Evolutionary conservation across 345 rosid species (phyloP).

Genomic region (Turnera subulata): DNA sequence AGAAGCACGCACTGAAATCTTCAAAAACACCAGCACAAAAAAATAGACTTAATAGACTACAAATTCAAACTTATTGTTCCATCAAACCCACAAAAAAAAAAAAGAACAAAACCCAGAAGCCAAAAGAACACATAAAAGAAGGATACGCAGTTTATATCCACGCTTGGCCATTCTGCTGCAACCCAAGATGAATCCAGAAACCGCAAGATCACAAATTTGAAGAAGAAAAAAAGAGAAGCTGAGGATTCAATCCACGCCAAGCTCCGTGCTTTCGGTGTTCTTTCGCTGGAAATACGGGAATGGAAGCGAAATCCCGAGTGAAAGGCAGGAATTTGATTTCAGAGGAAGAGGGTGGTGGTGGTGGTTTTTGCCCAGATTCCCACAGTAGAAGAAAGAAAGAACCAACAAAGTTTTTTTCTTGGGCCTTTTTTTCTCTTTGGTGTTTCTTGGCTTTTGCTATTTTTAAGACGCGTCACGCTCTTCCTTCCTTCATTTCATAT

Average conservation of each 20-base stretch:
- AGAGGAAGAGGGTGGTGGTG: slow-evolving; percentile 1
- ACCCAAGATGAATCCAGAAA: background rate
- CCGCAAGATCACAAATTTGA: slow-evolving; percentile 2
- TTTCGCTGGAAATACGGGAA: too few relatives aligned
- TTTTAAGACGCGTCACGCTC: too few relatives aligned
- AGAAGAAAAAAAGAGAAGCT: background rate
- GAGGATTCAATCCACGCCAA: slow-evolving; percentile 18
- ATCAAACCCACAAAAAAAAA: background rate
- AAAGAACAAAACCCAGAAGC: background rate
- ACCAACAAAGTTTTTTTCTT: too few relatives aligned
- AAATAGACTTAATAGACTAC: too few relatives aligned
- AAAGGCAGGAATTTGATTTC: slow-evolving; percentile 42
- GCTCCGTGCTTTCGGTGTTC: background rate
- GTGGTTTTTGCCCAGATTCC: background rate
- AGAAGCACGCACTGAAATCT: too few relatives aligned
- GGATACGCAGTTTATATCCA: slow-evolving; percentile 99
- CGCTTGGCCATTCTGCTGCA: slow-evolving; percentile 70
- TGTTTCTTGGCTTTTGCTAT: too few relatives aligned
- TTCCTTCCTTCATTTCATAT: too few relatives aligned
- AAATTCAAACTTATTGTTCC: background rate
- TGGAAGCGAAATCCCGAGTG: slow-evolving; percentile 27
- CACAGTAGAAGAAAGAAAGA: background rate
- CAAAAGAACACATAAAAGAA: slow-evolving; percentile 15
- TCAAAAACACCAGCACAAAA: too few relatives aligned
- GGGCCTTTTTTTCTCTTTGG: background rate